Percentiles rank a stretch among this genome's conserved stretches.
Evolutionary conservation across 768 basidiomycete genomes (phyloP).

Genomic region (Pisolithus marmoratus): DNA sequence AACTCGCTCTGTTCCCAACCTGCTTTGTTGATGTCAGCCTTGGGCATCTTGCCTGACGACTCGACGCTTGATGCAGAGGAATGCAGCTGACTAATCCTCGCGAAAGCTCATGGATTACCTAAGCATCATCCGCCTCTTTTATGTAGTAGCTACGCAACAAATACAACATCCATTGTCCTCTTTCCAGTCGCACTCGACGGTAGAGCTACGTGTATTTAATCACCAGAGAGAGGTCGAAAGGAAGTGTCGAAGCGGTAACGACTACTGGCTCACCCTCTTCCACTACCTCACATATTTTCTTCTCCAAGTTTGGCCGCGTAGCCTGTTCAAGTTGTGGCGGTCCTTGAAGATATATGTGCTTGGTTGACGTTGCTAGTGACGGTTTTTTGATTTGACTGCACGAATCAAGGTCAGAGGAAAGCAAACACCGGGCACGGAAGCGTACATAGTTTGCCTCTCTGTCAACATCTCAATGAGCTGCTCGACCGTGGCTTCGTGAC

Average conservation of each 20-base stretch:
- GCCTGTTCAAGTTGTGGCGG: slow-evolving; percentile 87
- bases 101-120: too few relatives aligned
- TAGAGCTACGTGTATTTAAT: slow-evolving; percentile 45
- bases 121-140: too few relatives aligned
- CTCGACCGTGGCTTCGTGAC: slow-evolving; percentile 73
- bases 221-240: slow-evolving; percentile 75
- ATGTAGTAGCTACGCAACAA: too few relatives aligned
- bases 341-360: slow-evolving; percentile 87
- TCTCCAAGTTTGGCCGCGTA: slow-evolving; percentile 87
- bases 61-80: neutral
- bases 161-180: too few relatives aligned
- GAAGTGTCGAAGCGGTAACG: slow-evolving; percentile 84
- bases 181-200: too few relatives aligned
- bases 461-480: slow-evolving; percentile 80
- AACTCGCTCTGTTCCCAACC: slow-evolving; percentile 94
- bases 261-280: slow-evolving; percentile 70
- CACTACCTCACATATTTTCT: slow-evolving; percentile 79
- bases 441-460: slow-evolving; percentile 89
- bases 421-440: slow-evolving; percentile 7
- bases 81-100: slow-evolving; percentile 23
- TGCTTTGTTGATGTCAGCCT: slow-evolving; percentile 92
- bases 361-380: slow-evolving; percentile 71
- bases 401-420: slow-evolving; percentile 5
- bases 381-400: slow-evolving; percentile 94
- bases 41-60: slow-evolving; percentile 46